phyloP scores from a whole-genome alignment of 2,329 filamentous ascomycete genomes.

The Mycosphaerelloides madeirae region DNA sequence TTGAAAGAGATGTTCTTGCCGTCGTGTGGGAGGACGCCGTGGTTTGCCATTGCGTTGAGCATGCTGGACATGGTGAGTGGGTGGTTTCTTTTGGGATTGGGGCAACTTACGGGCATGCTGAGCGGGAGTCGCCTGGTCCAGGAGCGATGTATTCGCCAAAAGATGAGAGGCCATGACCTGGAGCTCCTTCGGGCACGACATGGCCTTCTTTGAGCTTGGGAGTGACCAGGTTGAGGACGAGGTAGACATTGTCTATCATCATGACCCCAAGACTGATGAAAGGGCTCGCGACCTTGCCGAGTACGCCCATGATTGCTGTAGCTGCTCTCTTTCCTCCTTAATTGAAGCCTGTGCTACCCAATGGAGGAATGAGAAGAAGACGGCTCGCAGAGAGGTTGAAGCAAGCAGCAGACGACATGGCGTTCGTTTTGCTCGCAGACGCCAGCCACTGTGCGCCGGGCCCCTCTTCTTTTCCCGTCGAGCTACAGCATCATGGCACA shows the following conservation, averaged over 20 bases:
- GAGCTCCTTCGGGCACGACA: slow-evolving; percentile 33
- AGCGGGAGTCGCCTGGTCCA: slow-evolving; percentile 32
- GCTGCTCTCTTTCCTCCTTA: not conserved
- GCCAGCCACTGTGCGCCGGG: too few relatives aligned
- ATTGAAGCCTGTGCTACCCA: too few relatives aligned
- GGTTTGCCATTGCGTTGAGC: slow-evolving; percentile 30
- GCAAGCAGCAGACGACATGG: too few relatives aligned
- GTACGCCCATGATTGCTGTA: slow-evolving; percentile 18
- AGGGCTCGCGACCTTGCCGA: slow-evolving; percentile 20
- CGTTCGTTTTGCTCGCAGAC: too few relatives aligned
- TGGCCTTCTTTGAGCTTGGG: slow-evolving; percentile 34
- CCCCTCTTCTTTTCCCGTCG: too few relatives aligned
- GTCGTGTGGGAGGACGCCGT: slow-evolving; percentile 28
- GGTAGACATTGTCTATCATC: slow-evolving; percentile 37
- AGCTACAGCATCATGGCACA: too few relatives aligned
- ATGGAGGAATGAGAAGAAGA: too few relatives aligned
- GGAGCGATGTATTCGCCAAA: slow-evolving; percentile 38
- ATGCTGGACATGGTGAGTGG: slow-evolving; percentile 22
- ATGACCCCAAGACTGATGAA: slow-evolving; percentile 37
- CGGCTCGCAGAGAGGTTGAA: too few relatives aligned
- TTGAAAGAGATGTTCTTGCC: slow-evolving; percentile 28
- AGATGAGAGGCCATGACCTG: slow-evolving; percentile 31
- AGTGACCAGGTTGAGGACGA: slow-evolving; percentile 36
- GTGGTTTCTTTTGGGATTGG: too few relatives aligned
- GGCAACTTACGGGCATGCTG: slow-evolving; percentile 20